Conservation (phyloP, 768 basidiomycete species). For the Tulasnella sp. region DNA sequence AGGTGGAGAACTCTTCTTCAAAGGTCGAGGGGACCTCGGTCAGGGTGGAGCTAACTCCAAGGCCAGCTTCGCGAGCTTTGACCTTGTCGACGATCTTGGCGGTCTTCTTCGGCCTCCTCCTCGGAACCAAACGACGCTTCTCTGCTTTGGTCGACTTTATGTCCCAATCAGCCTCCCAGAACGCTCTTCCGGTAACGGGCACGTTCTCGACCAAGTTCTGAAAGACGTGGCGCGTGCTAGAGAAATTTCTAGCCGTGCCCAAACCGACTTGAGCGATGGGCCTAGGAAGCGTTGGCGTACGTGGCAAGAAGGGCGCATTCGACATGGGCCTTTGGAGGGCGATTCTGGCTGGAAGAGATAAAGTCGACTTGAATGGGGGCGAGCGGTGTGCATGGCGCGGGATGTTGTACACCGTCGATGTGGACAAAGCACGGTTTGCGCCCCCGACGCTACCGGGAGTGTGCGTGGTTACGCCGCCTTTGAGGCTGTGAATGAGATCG, state of each 20-base stretch:
- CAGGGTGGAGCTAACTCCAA: slow-evolving; percentile 3
- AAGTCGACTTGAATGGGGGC: background rate
- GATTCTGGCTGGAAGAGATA: slow-evolving; percentile 16
- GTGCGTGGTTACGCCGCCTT: background rate
- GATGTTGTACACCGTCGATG: background rate
- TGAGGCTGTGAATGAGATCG: background rate
- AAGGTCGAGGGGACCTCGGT: slow-evolving; percentile 23
- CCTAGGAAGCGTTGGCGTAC: slow-evolving; percentile 31
- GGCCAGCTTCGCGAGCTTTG: slow-evolving; percentile 21
- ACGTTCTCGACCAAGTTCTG: slow-evolving; percentile 71
- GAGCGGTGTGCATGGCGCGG: background rate
- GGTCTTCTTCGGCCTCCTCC: slow-evolving; percentile 19
- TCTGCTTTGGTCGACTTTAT: slow-evolving; percentile 36
- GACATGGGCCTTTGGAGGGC: slow-evolving; percentile 13
- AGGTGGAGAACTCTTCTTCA: slow-evolving; percentile 38
- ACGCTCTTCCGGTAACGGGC: slow-evolving; percentile 61
- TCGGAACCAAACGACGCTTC: slow-evolving; percentile 22
- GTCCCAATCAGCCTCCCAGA: slow-evolving; percentile 67
- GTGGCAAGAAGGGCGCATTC: slow-evolving; percentile 10
- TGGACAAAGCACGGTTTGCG: background rate
- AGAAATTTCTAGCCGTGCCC: slow-evolving; percentile 62
- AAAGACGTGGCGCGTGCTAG: slow-evolving; percentile 62
- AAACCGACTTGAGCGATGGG: slow-evolving; percentile 59
- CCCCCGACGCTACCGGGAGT: background rate
- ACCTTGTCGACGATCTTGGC: slow-evolving; percentile 23